Base-by-base conservation (phyloP, 2,329 filamentous ascomycete genomes). In the Leptographium flavum region DNA sequence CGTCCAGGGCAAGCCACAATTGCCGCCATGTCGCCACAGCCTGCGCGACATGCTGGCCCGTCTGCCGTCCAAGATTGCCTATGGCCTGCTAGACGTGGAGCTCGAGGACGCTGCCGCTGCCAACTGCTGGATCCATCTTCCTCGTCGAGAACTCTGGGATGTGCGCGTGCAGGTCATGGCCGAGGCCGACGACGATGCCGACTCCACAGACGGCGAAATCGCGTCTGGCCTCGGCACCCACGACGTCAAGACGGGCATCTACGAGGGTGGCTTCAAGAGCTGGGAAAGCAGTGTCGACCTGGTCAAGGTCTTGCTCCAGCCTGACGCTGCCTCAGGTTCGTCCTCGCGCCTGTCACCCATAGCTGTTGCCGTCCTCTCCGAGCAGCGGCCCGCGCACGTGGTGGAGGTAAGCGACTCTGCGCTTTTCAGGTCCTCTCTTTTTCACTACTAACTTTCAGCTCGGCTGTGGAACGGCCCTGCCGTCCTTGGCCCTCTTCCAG, bases 241-340 rank as follows among this genome's bases (percentile, higher is more conserved):
- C 51, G 85, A 92, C 60, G 79, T 92, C 52, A 82, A 79, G 60
- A 83, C 83, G 45, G 84, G 84, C 43, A 75, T 90, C 48, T 92
- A 92, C 62, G 85, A 92, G 63, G 85, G 85, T 46, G 85, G 85
- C 22, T 87, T 90, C 66, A 92, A 92, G 66, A 88, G 82, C 55
- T 92, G 85, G 85, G 85, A 92, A 64, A 88, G 84, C 63, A 86
- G 81, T 48, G 69, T 87, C 43, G 85, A 92, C 58, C 68, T 92
- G 17, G 82, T 85, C 42, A 83, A 79, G 57, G 76, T 82, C n/a
- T 60, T 81, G 27, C 68, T 69, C 1, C 55, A 58, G 3, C 66
- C 67, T 23, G 59, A 63, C 23, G 9, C 15, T 11, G 45, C 55
- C 13, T 60, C 64, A 41, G 53, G 63, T 17, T 48, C 58, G 4